Conservation (phyloP, 2,329 filamentous ascomycete genomes). For the Colletotrichum tanaceti region DNA sequence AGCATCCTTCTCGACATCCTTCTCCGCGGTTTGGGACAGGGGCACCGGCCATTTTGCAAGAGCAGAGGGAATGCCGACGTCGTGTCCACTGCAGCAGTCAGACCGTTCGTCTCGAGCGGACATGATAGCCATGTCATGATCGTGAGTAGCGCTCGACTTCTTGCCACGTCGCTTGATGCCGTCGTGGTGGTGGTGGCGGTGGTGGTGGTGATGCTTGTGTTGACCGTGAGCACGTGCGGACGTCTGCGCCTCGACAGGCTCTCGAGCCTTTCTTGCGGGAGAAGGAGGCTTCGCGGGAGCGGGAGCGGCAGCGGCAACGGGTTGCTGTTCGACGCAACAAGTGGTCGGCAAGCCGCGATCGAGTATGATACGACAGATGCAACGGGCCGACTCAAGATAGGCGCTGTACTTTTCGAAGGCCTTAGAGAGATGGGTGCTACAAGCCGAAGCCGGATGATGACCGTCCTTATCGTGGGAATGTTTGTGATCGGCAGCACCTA, state of each 20-base stretch:
- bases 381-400: constrained; percentile 52
- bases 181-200: constrained; percentile 43
- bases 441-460: constrained; percentile 46
- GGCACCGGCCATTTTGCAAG: neutral
- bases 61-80: neutral
- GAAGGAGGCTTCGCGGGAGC: constrained; percentile 16
- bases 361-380: constrained; percentile 52
- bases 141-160: constrained; percentile 31
- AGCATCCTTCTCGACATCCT: constrained; percentile 46
- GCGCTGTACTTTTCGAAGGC: constrained; percentile 51
- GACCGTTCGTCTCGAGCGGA: constrained; percentile 17
- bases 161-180: constrained; percentile 42
- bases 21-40: neutral
- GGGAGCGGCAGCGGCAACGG: constrained; percentile 16
- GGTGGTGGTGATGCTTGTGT: constrained; percentile 41
- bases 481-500: constrained; percentile 41
- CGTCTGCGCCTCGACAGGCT: constrained; percentile 15
- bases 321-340: constrained; percentile 44
- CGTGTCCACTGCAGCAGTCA: constrained; percentile 31
- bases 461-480: constrained; percentile 47
- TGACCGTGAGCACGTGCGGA: constrained; percentile 38
- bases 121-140: constrained; percentile 31
- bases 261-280: constrained; percentile 1
- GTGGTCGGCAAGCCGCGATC: constrained; percentile 45
- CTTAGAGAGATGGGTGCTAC: constrained; percentile 48